Evolutionary conservation across 2,329 filamentous ascomycete genomes (phyloP), one percentile per base, ranked within the genome.

Genomic region (Aspergillus pseudotamarii): DNA sequence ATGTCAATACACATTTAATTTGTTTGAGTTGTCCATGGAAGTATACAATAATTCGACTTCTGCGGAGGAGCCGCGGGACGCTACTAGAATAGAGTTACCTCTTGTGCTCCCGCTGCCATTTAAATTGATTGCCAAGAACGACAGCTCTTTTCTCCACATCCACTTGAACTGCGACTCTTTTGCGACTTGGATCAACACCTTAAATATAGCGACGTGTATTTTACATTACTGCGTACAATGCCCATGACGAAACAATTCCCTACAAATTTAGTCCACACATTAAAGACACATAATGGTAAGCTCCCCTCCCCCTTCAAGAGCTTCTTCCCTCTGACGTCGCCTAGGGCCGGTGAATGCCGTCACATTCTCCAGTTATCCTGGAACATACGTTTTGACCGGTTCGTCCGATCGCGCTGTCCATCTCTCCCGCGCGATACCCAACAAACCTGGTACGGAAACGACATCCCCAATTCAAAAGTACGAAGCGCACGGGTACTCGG

Each of bases 401-500:
- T 93, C 90, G 38, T 87, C 92, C 58, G 94, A 97, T 83, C 91
- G 93, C 66, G 85, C 88, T 19, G 89, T 97, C 75, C 89, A 94
- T 61, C 89, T 97, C 46, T 96, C 93, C 82, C 97, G 97, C 75
- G 74, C 81, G 66, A 65, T 79, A 66, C 73, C 80, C 67, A 73
- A 71, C 71, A 73, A 76, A 73, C 76, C 78, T 69, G 73, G 77
- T 73, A 64, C 43, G 1, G 72, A 78, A 75, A 76, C 76, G 70
- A 73, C 75, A 68, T 75, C 78, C 1, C 88, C 95, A 4, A 92
- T 99, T 73, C 94, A 97, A 79, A 91, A 88, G 41, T 99, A 97
- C 81, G 83, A 89, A 41, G 92, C 91, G 2, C 95, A 99, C 79
- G 94, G 93, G 69, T 97, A 99, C 81, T 91, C 94, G 70, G 91